Conservation (phyloP, 805 yeast genomes). For the Kodamaea kakaduensis region DNA sequence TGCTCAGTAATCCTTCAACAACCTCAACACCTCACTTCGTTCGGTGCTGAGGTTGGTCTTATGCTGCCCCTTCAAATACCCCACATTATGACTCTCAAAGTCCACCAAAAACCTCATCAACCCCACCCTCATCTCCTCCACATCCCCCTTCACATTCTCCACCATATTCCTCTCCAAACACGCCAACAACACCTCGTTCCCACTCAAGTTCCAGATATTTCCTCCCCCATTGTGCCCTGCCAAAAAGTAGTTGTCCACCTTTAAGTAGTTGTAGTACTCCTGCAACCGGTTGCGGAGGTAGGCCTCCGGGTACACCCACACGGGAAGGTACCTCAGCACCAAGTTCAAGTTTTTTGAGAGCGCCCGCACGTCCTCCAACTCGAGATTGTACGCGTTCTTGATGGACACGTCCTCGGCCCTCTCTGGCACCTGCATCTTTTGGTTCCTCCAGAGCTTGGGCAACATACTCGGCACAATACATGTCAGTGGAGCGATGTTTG, state of each 20-base stretch:
- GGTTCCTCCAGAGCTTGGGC: constrained; percentile 31
- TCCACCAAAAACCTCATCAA: constrained; percentile 39
- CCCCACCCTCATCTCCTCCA: constrained; percentile 31
- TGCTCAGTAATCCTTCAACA: too few relatives aligned
- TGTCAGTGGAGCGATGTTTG: constrained; percentile 56
- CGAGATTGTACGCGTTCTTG: constrained; percentile 47
- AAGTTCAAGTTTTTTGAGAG: constrained; percentile 36
- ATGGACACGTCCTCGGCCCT: constrained; percentile 25
- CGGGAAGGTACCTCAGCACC: constrained; percentile 39
- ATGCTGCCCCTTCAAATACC: constrained; percentile 31
- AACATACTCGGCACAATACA: constrained; percentile 49
- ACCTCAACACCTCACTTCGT: background rate
- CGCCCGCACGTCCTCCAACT: constrained; percentile 32
- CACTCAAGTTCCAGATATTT: constrained; percentile 43
- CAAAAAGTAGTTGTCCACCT: constrained; percentile 50
- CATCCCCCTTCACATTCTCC: constrained; percentile 23
- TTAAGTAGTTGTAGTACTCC: constrained; percentile 39
- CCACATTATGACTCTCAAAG: constrained; percentile 38
- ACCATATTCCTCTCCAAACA: constrained; percentile 57
- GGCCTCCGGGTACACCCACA: constrained; percentile 33
- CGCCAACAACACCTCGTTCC: constrained; percentile 49
- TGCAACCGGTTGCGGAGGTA: constrained; percentile 34
- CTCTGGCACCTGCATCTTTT: constrained; percentile 10
- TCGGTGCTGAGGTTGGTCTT: too few relatives aligned
- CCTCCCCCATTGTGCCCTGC: constrained; percentile 35